Evolutionary conservation across 495 filamentous ascomycete genomes (phyloP), one percentile per base, ranked within the genome.

Genomic region (Penicillium taxi): DNA sequence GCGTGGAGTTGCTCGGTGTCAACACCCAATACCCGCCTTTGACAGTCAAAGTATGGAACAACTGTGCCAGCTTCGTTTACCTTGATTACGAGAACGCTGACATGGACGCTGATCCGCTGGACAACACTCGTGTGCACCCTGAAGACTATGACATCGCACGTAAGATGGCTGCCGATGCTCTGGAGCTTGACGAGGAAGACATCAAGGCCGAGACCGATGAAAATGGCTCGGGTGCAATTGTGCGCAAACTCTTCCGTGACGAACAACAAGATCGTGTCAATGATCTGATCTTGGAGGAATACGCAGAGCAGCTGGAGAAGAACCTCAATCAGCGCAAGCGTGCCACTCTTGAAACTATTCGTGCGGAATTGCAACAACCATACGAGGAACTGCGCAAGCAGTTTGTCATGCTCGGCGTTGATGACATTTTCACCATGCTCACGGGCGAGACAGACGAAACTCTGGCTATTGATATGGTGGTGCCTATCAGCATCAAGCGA

Each of bases 71-170:
- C 61, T 96, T 96, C 63, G 66, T 96, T 7, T 89, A 75, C 50
- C 82, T 98, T 41, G 80, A 86, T 26, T 94, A 83, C 47, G 88
- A 94, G 50, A 72, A 74, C 26, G 74, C 78, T 5, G 86, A 87
- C 23, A 71, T 79, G 1, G 75, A 83, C 43, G 56, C 86, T 0
- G 93, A 98, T 52, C 93, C 91, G 19, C 72, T 98, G 5, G 91
- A 98, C 58, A 94, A 93, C 55, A 96, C 91, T 18, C 78, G 91
- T 58, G 85, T 96, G 11, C 91, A 98, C 53, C 91, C 91, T 5
- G 91, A 96, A 70, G 91, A 96, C 55, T 98, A 98, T 56, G 91
- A 98, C 34, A 74, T 98, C 27, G 91, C 86, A 13, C 81, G 89
- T 35, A 98, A 98, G 59, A 96, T 96, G 81, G 93, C 91, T 15